Conservation (phyloP, 192 early-diverging fungal species). For the Backusella circina region DNA sequence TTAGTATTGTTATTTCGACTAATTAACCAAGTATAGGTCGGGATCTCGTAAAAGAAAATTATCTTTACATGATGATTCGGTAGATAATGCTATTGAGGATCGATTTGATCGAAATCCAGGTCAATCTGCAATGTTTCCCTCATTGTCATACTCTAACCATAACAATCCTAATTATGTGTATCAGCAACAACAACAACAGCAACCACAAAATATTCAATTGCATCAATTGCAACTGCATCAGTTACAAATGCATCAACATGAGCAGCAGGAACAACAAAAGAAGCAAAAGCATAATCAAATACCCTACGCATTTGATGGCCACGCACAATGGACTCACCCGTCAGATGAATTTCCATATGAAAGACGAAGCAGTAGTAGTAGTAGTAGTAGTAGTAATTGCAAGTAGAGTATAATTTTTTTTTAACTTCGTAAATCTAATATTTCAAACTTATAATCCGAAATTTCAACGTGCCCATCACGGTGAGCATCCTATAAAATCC, state of each 20-base stretch:
- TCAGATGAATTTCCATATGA: neutral
- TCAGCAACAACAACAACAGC: neutral
- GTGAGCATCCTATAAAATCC: constrained; percentile 20
- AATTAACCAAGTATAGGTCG: neutral
- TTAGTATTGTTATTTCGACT: neutral
- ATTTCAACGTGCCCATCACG: constrained; percentile 20
- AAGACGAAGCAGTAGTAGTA: neutral
- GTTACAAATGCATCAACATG: neutral
- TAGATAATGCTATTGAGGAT: neutral
- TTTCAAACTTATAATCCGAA: constrained; percentile 10
- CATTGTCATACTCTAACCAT: neutral
- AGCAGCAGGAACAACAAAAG: neutral
- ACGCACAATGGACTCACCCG: neutral
- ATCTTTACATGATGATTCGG: neutral
- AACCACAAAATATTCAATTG: neutral
- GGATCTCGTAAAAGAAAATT: constrained; percentile 13
- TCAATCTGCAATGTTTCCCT: neutral
- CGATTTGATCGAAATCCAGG: constrained; percentile 5
- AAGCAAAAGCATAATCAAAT: neutral
- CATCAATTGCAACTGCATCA: neutral
- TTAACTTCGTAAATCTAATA: constrained; percentile 23
- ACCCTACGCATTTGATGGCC: neutral
- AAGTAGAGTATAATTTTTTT: neutral
- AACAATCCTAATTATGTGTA: neutral
- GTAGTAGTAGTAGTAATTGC: no score